These are phyloP conservation scores for Thinopyrum elongatum DNA, from an alignment of 176 grass and related monocot species.

Conservation along the genomic window DNA sequence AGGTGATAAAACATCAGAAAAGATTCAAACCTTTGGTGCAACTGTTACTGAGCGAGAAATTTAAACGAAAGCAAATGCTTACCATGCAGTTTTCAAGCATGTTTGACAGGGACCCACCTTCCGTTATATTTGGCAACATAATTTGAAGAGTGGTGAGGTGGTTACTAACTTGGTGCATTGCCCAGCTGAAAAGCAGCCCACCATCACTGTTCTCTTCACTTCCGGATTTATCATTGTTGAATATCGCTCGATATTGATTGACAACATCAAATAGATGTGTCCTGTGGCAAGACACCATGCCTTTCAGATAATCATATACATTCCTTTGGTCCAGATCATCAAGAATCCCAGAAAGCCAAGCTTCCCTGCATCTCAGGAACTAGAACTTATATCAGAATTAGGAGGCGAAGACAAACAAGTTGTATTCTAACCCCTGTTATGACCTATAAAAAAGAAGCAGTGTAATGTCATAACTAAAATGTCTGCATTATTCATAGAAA, in stretches of 20 bases:
- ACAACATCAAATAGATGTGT: conserved; percentile 96
- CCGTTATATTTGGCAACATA: conserved; percentile 94
- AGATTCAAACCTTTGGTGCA: not conserved
- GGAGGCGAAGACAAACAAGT: conserved; percentile 5
- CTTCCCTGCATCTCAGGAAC: conserved; percentile 99
- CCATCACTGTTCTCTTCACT: conserved; percentile 88
- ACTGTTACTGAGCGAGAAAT: conserved; percentile 3
- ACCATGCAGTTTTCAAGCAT: conserved; percentile 97
- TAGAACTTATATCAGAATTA: conserved; percentile 49
- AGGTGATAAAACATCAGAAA: conserved; percentile 15
- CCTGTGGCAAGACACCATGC: conserved; percentile 83
- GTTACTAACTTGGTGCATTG: conserved; percentile 91
- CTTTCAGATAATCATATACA: conserved; percentile 89
- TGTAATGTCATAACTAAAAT: not conserved
- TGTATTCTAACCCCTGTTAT: not conserved
- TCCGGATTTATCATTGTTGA: conserved; percentile 97
- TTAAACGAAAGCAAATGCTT: conserved; percentile 30
- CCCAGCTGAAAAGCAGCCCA: conserved; percentile 95
- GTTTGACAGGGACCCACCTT: conserved; percentile 86
- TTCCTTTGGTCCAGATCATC: conserved; percentile 93
- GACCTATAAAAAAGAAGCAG: conserved; percentile 1
- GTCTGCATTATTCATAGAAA: not conserved
- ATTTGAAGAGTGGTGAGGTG: conserved; percentile 79
- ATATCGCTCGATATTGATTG: conserved; percentile 96
- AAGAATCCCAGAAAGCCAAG: conserved; percentile 87